Evolutionary conservation across 2,329 filamentous ascomycete genomes (phyloP), one percentile per base, ranked within the genome.

Genomic region (Aureobasidium namibiae): DNA sequence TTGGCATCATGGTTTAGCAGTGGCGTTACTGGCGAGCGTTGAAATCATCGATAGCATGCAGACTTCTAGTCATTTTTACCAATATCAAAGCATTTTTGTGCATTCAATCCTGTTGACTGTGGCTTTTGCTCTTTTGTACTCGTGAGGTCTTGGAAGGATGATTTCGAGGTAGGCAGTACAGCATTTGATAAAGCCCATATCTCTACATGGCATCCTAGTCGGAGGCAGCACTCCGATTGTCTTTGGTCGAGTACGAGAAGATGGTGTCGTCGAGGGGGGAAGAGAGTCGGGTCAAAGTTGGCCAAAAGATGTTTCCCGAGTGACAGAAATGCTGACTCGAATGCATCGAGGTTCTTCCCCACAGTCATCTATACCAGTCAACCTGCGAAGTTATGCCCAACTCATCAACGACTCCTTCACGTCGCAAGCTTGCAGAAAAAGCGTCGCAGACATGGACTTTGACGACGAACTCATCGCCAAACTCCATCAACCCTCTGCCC

Each of bases 301-400:
- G 52, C 52, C 53, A 56, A 56, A 56, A 46, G 31, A 46, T 56
- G 53, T 56, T 56, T 56, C 53, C 53, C 53, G 53, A 56, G 41
- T 11, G 53, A 31, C 53, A 56, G 23, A 56, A 46, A 13, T 34
- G 21, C 9, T 56, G 53, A 46, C 44, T 11, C 1, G 1, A 5
- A 6, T 18, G 29, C 21, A 50, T 50, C 33, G 16, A 29, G 26
- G 34, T 24, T 23, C 13, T 23, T 18, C 36, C 49, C 42, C 49
- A 41, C 49, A 53, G 4, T 52, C 11, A 7, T 26, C 48, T 31
- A 31, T 31, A 31, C 29, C 29, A 31, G 5, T 31, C n/a, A n/a
- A n/a, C n/a, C n/a, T n/a, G n/a, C n/a, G n/a, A n/a, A n/a, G n/a
- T n/a, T n/a, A n/a, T n/a, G n/a, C n/a, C n/a, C n/a, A n/a, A n/a